Conservation (phyloP, 192 early-diverging fungal species). For the Spizellomyces sp. region DNA sequence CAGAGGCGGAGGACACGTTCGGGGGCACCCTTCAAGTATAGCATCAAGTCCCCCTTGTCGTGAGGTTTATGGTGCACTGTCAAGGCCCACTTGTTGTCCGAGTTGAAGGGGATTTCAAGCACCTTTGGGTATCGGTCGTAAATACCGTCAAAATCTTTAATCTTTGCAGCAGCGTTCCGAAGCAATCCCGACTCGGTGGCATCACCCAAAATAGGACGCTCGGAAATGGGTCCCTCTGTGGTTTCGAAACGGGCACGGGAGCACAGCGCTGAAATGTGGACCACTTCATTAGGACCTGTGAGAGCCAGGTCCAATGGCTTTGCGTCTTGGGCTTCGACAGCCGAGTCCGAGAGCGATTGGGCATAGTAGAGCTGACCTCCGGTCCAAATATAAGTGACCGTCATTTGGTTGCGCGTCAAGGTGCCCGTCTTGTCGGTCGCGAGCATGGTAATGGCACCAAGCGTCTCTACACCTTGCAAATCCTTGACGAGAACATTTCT, state of each 20-base stretch:
- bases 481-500: conserved; percentile 95
- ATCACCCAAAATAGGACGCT: conserved; percentile 83
- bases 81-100: conserved; percentile 92
- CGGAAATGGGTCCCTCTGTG: conserved; percentile 79
- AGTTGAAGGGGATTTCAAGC: conserved; percentile 96
- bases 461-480: conserved; percentile 95
- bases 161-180: conserved; percentile 74
- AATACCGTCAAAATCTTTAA: conserved; percentile 72
- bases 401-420: conserved; percentile 97
- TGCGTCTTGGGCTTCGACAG: conserved; percentile 30
- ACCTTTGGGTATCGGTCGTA: conserved; percentile 76
- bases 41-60: conserved; percentile 65
- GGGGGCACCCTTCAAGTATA: conserved; percentile 94
- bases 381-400: conserved; percentile 89
- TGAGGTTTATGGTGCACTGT: conserved; percentile 83
- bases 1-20: conserved; percentile 89
- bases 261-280: conserved; percentile 81
- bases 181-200: conserved; percentile 93
- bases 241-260: conserved; percentile 88
- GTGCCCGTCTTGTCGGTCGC: conserved; percentile 99
- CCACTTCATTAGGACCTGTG: conserved; percentile 73
- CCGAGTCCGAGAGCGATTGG: conserved; percentile 9
- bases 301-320: conserved; percentile 41
- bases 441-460: conserved; percentile 94
- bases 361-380: conserved; percentile 68